phyloP scores from a whole-genome alignment of 2,329 filamentous ascomycete genomes.

The Cyphellophora europaea region DNA sequence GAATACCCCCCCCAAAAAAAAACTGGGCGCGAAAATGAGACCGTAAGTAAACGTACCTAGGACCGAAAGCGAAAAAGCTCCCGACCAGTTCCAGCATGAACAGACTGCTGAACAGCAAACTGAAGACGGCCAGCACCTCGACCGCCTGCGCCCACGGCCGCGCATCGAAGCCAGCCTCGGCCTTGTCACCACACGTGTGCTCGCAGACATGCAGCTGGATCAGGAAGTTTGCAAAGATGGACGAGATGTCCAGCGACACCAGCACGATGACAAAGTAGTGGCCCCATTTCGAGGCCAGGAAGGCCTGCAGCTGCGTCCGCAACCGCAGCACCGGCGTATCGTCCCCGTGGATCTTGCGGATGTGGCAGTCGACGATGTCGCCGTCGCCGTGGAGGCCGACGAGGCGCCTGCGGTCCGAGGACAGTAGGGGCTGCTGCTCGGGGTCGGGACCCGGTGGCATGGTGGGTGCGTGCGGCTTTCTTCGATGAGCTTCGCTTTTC shows the following conservation, averaged over 20 bases:
- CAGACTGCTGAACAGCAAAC: constrained; percentile 52
- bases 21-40: too few relatives aligned
- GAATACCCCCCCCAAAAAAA: too few relatives aligned
- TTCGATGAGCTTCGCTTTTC: too few relatives aligned
- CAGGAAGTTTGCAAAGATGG: constrained; percentile 44
- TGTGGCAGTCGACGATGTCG: constrained; percentile 1
- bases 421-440: not conserved
- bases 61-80: constrained; percentile 53
- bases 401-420: not conserved
- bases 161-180: constrained; percentile 9
- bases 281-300: constrained; percentile 37
- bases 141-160: constrained; percentile 26
- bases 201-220: constrained; percentile 42
- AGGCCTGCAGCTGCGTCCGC: constrained; percentile 19
- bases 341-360: not conserved
- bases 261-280: constrained; percentile 42
- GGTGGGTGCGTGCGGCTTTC: too few relatives aligned
- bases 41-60: constrained; percentile 35
- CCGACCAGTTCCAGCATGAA: constrained; percentile 56
- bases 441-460: not conserved
- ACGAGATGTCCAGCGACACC: constrained; percentile 41
- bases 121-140: constrained; percentile 40
- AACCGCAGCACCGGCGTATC: not conserved
- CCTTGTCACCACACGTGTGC: constrained; percentile 15
- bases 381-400: not conserved